Percentiles rank a stretch among this genome's conserved stretches.
Evolutionary conservation across 495 filamentous ascomycete species (phyloP).

Genomic region (Mytilinidion resinicola): DNA sequence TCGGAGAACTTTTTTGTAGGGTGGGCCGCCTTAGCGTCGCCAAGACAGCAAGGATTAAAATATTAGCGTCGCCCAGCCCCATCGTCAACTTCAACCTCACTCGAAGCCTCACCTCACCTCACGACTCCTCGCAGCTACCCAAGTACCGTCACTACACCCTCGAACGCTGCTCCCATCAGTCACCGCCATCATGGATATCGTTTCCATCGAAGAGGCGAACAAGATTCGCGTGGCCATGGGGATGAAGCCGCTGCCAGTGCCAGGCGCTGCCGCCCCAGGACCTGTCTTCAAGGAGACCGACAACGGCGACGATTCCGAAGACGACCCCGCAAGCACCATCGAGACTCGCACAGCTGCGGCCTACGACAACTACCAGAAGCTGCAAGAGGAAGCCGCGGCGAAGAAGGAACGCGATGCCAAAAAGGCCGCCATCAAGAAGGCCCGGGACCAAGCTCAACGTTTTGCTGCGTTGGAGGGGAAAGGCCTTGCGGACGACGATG

Average conservation of each 20-base stretch:
- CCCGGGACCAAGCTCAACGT: slow-evolving; percentile 72
- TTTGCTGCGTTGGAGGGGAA: slow-evolving; percentile 69
- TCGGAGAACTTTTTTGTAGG: slow-evolving; percentile 25
- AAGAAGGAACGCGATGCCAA: slow-evolving; percentile 73
- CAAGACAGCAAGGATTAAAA: background rate
- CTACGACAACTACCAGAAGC: slow-evolving; percentile 65
- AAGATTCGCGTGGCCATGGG: slow-evolving; percentile 83
- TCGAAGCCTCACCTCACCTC: background rate
- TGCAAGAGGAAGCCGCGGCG: slow-evolving; percentile 54
- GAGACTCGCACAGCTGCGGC: slow-evolving; percentile 72
- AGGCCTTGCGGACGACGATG: slow-evolving; percentile 61
- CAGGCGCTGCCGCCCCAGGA: slow-evolving; percentile 47
- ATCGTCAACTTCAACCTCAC: background rate
- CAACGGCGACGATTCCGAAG: slow-evolving; percentile 41
- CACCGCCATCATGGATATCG: slow-evolving; percentile 52
- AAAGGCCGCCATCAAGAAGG: slow-evolving; percentile 75
- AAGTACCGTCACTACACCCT: background rate
- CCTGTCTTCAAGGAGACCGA: slow-evolving; percentile 56
- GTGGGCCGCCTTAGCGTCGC: slow-evolving; percentile 12
- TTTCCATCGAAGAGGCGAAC: slow-evolving; percentile 91
- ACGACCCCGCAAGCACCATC: slow-evolving; percentile 64
- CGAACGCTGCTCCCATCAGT: background rate
- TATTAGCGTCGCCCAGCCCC: background rate
- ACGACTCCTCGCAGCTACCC: background rate
- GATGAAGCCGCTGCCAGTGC: slow-evolving; percentile 83